Conservation (phyloP, 2,329 filamentous ascomycete species). For the Calonectria pauciramosa region DNA sequence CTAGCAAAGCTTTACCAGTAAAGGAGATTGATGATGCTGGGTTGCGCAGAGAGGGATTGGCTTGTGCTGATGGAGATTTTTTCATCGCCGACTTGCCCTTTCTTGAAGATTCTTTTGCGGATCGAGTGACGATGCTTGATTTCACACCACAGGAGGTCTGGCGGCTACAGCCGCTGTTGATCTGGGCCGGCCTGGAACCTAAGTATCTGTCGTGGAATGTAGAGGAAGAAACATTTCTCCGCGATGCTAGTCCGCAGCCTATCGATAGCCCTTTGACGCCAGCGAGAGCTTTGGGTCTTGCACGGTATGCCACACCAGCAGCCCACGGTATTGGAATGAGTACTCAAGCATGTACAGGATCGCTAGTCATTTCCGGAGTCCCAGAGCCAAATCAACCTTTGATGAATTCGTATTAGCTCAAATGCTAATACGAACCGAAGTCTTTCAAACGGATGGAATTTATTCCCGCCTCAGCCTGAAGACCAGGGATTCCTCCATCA, state of each 20-base stretch:
- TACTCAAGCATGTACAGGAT: conserved; percentile 8
- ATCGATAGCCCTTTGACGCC: conserved; percentile 20
- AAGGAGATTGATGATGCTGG: neutral
- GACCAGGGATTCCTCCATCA: neutral
- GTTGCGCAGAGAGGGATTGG: conserved; percentile 25
- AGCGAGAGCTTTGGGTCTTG: conserved; percentile 30
- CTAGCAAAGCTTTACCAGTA: conserved; percentile 31
- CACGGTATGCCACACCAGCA: conserved; percentile 27
- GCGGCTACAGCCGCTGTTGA: conserved; percentile 36
- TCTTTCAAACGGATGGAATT: neutral
- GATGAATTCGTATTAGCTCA: conserved; percentile 12
- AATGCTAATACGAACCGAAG: conserved; percentile 6
- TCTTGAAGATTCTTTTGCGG: conserved; percentile 29
- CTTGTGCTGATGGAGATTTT: conserved; percentile 35
- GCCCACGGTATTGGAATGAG: fast-evolving
- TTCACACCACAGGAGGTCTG: conserved; percentile 39
- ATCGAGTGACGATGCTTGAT: conserved; percentile 34
- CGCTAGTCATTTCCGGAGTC: conserved; percentile 39
- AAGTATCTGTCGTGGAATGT: conserved; percentile 39
- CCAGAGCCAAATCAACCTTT: conserved; percentile 15
- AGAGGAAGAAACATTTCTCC: conserved; percentile 15
- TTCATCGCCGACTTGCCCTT: conserved; percentile 36
- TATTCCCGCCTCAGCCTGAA: neutral
- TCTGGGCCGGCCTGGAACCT: conserved; percentile 37
- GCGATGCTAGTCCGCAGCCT: neutral